Evolutionary conservation across 1,284 basidiomycete species (phyloP), one percentile per base, ranked within the genome.

Genomic region (Schizopora paradoxa): DNA sequence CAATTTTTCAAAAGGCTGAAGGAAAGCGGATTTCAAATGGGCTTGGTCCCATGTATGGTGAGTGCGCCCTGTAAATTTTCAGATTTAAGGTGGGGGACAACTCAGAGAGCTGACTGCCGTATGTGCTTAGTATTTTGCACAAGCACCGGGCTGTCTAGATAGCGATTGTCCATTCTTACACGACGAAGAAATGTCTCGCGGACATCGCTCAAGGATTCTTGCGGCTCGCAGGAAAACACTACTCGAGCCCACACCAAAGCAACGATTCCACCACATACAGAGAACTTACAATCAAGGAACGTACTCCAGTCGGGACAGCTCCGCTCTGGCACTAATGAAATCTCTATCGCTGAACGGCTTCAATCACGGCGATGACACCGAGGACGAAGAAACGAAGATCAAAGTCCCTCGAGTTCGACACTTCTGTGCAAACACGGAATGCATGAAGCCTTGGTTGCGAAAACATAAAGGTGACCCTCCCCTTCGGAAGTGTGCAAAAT

Each of bases 11-110:
- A 35, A 6, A 40, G 28, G 32, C 26, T 58, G 19, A 53, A 56
- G 51, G 31, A n/a, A 25, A 44, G 25, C n/a, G 44, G 41, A 13
- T 55, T 35, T 36, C 45, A 48, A 11, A 54, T 52, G 35, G 34
- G 31, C 22, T 35, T 56, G 19, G 39, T 58, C 7, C 56, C 53
- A 13, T 60, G 57, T 51, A 57, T 57, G 57, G 57, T 56, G 26
- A 38, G 55, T 27, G 18, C 26, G 43, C 10, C 27, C 14, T 16
- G n/a, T n/a, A n/a, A n/a, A 28, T 23, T 37, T 35, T 32, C 31
- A 25, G 33, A 35, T 3, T 10, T 3, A 2, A 7, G 10, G 19
- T 35, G 6, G n/a, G n/a, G 6, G n/a, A 6, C 14, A 7, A 14
- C n/a, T n/a, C n/a, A n/a, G n/a, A n/a, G n/a, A n/a, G 6, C 7